Evolutionary conservation across 495 filamentous ascomycete species (phyloP), one percentile per base, ranked within the genome.

Genomic region (Aspergillus baeticus): DNA sequence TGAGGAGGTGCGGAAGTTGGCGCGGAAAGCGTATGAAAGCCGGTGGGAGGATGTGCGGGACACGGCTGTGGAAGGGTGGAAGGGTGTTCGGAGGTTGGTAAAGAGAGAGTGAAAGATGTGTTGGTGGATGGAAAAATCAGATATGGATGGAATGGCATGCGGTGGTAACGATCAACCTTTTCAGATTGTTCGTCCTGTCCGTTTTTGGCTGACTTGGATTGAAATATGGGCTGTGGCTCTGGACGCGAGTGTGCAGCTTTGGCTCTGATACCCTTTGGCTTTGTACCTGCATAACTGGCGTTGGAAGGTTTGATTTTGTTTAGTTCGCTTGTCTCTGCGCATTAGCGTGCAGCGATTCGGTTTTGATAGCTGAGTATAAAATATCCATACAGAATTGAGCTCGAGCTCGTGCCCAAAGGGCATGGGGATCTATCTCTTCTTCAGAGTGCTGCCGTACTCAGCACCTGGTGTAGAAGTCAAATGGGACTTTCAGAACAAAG

Each of bases 1-100:
- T 64, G 70, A 78, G 38, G 90, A 93, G 71, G 71, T 93, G 26
- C 83, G 88, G 65, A 74, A 71, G 37, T 76, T 84, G 47, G 86
- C 86, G n/a, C 76, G 74, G 44, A 87, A 86, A 81, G 83, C 81
- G 39, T 80, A 88, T 67, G 79, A 73, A n/a, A 82, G 75, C 57
- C 79, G 87, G 61, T 89, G 83, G 83, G 71, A 77, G 39, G 78
- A 77, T 49, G 77, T 82, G 38, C 78, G 85, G 56, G 81, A 86
- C 26, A 66, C 68, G 2, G 71, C 69, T 6, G 57, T 49, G 11
- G 65, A 70, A 18, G 65, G 68, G 0, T 76, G 69, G 68, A 73
- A 64, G 10, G 59, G 65, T 46, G 61, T 67, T 11, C 38, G 59
- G 36, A 62, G 57, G 36, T 50, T 69, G 29, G 60, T 77, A 17